Base-by-base conservation (phyloP, 169 alveolate species). In the Plasmodium knowlesi region DNA sequence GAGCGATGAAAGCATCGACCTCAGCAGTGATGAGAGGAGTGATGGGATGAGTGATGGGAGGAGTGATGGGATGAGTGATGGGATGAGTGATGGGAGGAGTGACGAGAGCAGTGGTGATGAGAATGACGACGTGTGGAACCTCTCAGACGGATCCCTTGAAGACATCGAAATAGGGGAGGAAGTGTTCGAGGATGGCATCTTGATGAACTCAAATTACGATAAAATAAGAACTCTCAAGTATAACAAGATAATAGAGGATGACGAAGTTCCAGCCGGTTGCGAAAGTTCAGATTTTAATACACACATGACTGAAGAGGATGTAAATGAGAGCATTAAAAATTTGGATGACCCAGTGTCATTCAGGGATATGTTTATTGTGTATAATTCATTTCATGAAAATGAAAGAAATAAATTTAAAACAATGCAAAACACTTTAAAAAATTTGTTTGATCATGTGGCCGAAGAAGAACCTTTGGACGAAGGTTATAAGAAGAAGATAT, bases 351-450 rank as follows among this genome's bases (percentile, higher is more conserved):
- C 83, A 10, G 32, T 74, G 46, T 10, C 28, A n/a, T 74, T 34
- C 46, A 74, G 19, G 22, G 50, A 74, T 19, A 74, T 74, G 83
- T 74, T 74, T 74, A n/a, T 74, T 74, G 10, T 74, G 46, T 74
- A 25, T 30, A 74, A 74, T 74, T 74, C 25, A 25, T 37, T 74
- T 74, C 46, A 74, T 8, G n/a, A 74, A 19, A 74, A 34, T 74
- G 50, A 22, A 74, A 74, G 46, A 30, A 25, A 30, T 0, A 74
- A 74, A 30, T 74, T 19, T 30, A 9, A 34, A 19, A 19, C 0
- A 30, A 74, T 74, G 83, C 53, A 74, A 74, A 43, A 74, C 22
- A 0, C 1, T 74, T 74, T 74, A 74, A 74, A 74, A 74, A 74
- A 30, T 19, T 74, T 34, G 8, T 37, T 74, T 0, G 83, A 22